Conservation (phyloP, 1,284 basidiomycete species). For the Tilletiopsis washingtonensis region DNA sequence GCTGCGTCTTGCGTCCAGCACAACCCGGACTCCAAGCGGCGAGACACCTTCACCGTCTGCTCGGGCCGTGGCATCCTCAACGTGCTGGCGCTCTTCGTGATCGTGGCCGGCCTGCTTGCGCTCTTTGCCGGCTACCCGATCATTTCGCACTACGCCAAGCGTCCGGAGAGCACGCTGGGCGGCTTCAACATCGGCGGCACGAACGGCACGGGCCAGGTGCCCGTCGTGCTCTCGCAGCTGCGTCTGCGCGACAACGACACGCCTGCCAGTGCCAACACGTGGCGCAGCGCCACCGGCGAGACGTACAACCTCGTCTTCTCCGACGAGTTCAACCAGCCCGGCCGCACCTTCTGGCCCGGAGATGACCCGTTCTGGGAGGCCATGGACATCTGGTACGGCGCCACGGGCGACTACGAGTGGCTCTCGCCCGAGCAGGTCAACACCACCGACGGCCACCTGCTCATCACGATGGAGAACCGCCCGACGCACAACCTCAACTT, state of each 20-base stretch:
- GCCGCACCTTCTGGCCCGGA: slow-evolving; percentile 53
- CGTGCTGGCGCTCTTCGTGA: slow-evolving; percentile 15
- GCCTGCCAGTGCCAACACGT: slow-evolving; percentile 12
- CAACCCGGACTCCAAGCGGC: slow-evolving; percentile 7
- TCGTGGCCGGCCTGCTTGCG: slow-evolving; percentile 16
- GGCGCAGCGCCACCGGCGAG: slow-evolving; percentile 9
- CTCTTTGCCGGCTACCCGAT: slow-evolving; percentile 31
- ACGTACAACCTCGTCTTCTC: slow-evolving; percentile 55
- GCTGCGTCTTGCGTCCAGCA: slow-evolving; percentile 2
- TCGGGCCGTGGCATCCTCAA: slow-evolving; percentile 19
- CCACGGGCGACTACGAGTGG: slow-evolving; percentile 46
- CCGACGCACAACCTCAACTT: slow-evolving; percentile 40
- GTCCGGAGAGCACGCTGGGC: slow-evolving; percentile 6
- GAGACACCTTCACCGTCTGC: slow-evolving; percentile 1
- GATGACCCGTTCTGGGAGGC: slow-evolving; percentile 47
- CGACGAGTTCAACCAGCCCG: slow-evolving; percentile 71
- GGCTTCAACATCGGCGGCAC: slow-evolving; percentile 61
- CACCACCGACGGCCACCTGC: slow-evolving; percentile 31
- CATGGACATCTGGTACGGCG: slow-evolving; percentile 44
- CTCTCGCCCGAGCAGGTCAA: slow-evolving; percentile 45
- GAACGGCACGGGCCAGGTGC: slow-evolving; percentile 39
- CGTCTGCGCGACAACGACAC: slow-evolving; percentile 36
- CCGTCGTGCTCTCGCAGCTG: slow-evolving; percentile 15
- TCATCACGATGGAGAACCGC: slow-evolving; percentile 30
- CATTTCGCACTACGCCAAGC: slow-evolving; percentile 10